Base-by-base conservation (phyloP, 495 filamentous ascomycete genomes). In the Penicillium bialowiezense region DNA sequence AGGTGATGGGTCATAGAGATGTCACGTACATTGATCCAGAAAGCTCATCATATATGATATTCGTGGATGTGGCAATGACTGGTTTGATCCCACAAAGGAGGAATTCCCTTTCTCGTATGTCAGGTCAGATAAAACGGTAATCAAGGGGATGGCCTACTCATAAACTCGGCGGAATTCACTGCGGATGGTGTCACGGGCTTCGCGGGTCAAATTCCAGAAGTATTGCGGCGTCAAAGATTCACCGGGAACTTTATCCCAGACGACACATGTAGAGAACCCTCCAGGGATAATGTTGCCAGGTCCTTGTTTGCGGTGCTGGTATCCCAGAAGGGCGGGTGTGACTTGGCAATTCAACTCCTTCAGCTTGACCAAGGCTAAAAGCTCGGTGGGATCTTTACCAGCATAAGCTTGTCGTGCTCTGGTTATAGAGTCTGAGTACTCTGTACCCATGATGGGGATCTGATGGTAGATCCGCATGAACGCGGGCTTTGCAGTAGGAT, bases 41-140 rank as follows among this genome's bases (percentile, higher is more conserved):
- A 18, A 33, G 19, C 33, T 46, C 37, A n/a, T 46, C 43, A 37
- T 36, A 26, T 17, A 46, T 46, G 5, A 46, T 36, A 18, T 46
- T 46, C 33, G 43, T 36, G 28, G 33, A 15, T 36, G 32, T 33
- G 37, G 20, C 43, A 32, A 46, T 46, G 12, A 9, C 36, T 37
- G 33, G 43, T 33, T 36, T 46, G 10, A 36, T 36, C 7, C 43
- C 43, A 5, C 33, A 46, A 5, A 1, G 43, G 7, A 37, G 19
- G 37, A 36, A 46, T n/a, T n/a, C 37, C 9, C 43, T 46, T 20
- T 46, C 43, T 46, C 20, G n/a, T n/a, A n/a, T n/a, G n/a, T n/a
- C n/a, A n/a, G 19, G 20, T 46, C n/a, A 46, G 43, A 32, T 21
- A 0, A 37, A 46, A n/a, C 21, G 7, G 8, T 37, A 15, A 14